phyloP scores from a whole-genome alignment of 2,329 filamentous ascomycete genomes.

The Zymoseptoria brevis region DNA sequence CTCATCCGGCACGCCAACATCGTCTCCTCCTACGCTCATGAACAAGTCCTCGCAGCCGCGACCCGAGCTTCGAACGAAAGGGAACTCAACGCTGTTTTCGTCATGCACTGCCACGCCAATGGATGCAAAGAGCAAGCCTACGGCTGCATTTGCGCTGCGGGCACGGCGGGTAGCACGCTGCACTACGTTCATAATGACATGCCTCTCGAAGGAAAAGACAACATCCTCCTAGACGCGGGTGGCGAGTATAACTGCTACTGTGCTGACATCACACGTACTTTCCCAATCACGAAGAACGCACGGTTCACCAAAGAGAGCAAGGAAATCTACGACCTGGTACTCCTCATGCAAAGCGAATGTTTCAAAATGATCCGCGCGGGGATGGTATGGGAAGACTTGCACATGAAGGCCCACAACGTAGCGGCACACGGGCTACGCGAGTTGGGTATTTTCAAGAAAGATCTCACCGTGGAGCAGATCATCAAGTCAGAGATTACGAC shows the following conservation, averaged over 20 bases:
- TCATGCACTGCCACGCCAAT: conserved; percentile 65
- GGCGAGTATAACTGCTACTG: conserved; percentile 46
- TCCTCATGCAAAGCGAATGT: conserved; percentile 76
- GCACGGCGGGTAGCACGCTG: conserved; percentile 71
- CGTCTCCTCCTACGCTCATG: conserved; percentile 71
- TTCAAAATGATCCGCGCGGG: conserved; percentile 66
- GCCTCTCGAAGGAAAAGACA: conserved; percentile 60
- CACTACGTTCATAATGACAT: conserved; percentile 80
- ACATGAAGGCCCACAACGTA: conserved; percentile 69
- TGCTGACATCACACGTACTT: conserved; percentile 69
- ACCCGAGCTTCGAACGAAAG: conserved; percentile 64
- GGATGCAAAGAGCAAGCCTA: conserved; percentile 81
- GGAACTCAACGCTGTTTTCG: conserved; percentile 73
- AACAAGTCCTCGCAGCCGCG: conserved; percentile 58
- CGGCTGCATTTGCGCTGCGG: conserved; percentile 74
- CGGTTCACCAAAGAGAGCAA: conserved; percentile 62
- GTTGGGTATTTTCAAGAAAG: conserved; percentile 58
- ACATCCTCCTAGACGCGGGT: conserved; percentile 78
- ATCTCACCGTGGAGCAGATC: conserved; percentile 34
- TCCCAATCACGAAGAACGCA: conserved; percentile 60
- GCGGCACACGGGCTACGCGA: conserved; percentile 70
- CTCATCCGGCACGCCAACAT: conserved; percentile 75
- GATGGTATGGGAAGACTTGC: conserved; percentile 72
- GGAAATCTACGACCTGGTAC: conserved; percentile 54
- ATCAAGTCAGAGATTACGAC: conserved; percentile 39